These are phyloP conservation scores for Bacterosira constricta DNA, from an alignment of 108 stramenopile species.

Conservation along the genomic window DNA sequence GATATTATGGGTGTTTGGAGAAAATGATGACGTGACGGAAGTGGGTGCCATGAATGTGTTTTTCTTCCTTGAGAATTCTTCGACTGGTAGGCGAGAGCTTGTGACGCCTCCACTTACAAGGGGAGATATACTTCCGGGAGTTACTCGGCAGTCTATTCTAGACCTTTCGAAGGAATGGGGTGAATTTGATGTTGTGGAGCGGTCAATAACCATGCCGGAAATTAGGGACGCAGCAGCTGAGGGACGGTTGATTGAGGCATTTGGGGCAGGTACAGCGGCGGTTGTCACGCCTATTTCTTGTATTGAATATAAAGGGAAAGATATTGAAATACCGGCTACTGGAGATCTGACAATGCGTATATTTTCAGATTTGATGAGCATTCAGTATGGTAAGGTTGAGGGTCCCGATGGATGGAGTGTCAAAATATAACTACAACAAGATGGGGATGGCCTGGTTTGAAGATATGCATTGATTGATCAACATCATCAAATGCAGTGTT, in stretches of 20 bases:
- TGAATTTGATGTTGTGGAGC: slow-evolving; percentile 79
- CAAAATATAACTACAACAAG: slow-evolving; percentile 13
- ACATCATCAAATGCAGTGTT: no score
- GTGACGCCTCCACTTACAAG: slow-evolving; percentile 91
- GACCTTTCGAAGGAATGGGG: slow-evolving; percentile 79
- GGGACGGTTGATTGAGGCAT: slow-evolving; percentile 89
- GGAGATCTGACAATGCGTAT: slow-evolving; percentile 83
- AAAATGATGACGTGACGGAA: slow-evolving; percentile 90
- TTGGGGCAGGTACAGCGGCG: slow-evolving; percentile 97
- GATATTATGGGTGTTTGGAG: slow-evolving; percentile 94
- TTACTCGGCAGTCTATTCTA: slow-evolving; percentile 88
- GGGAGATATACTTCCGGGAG: slow-evolving; percentile 95
- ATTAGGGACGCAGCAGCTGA: slow-evolving; percentile 73
- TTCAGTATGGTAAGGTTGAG: slow-evolving; percentile 87
- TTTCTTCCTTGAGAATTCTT: slow-evolving; percentile 67
- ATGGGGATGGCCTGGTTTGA: no score
- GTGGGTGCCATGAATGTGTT: slow-evolving; percentile 99
- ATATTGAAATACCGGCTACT: slow-evolving; percentile 76
- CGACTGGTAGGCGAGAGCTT: slow-evolving; percentile 63
- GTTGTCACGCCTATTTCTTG: slow-evolving; percentile 88
- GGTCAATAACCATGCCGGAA: slow-evolving; percentile 85
- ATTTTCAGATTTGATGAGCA: slow-evolving; percentile 87
- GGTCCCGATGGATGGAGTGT: slow-evolving; percentile 70
- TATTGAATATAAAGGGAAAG: slow-evolving; percentile 85
- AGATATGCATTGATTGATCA: not conserved